Evolutionary conservation across 2,329 filamentous ascomycete genomes (phyloP), one percentile per base, ranked within the genome.

Genomic region (Pyrenochaeta sp.): DNA sequence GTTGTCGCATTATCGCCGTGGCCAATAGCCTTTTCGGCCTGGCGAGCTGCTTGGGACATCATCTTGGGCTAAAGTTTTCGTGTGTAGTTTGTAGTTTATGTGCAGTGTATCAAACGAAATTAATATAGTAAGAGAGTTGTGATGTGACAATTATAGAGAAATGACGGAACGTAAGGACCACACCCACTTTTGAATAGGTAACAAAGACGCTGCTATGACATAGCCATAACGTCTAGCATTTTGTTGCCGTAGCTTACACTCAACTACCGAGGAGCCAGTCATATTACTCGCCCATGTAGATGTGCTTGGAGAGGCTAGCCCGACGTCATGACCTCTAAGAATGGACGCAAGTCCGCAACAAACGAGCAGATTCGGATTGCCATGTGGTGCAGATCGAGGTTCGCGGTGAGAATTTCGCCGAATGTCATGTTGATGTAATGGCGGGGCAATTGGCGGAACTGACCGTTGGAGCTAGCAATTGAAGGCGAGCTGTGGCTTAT

Each of bases 21-120:
- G 50, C 91, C 91, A 47, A 93, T 72, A 49, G 78, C 79, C 79
- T 90, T 86, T 73, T 95, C 92, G 53, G 78, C 85, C 55, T 84
- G 73, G 58, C 85, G 86, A 47, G 91, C 91, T 78, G 86, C 89
- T 82, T 76, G 73, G 54, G 74, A 74, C 68, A 75, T 69, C 61
- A 73, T 73, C 66, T 58, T 73, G 66, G 59, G 63, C 46, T 50
- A 50, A 39, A 51, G 13, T 22, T 5, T 24, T 15, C 24, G 27
- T 66, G 62, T 19, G 54, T 51, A 15, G 4, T 47, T 52, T 42
- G 43, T 42, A 36, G 22, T 27, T 50, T 19, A 12, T 45, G 37
- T 47, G 22, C 48, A 50, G 60, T 58, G 61, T 55, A 52, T 61
- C 43, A 45, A 36, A 13, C 5, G 34, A 52, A 51, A 40, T 3